Percentiles rank a stretch among this genome's conserved stretches.
Evolutionary conservation across 805 yeast species (phyloP).

Genomic region (Candida sakaeoensis): DNA sequence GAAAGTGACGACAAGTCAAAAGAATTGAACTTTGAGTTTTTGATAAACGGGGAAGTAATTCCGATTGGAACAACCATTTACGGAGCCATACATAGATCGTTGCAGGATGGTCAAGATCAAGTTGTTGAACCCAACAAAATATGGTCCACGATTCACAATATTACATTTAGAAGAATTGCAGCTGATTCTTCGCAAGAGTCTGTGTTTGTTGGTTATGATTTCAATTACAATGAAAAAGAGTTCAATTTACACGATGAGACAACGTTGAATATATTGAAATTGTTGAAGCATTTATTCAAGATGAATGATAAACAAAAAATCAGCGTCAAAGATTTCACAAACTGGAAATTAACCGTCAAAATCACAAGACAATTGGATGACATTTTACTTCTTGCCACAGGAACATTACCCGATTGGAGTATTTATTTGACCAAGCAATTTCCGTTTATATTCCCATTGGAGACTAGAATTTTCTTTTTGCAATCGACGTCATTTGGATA

Average conservation of each 20-base stretch:
- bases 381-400: slow-evolving; percentile 82
- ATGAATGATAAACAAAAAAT: slow-evolving; percentile 23
- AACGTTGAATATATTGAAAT: slow-evolving; percentile 39
- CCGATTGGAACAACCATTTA: slow-evolving; percentile 69
- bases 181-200: slow-evolving; percentile 10
- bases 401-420: slow-evolving; percentile 83
- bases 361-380: slow-evolving; percentile 85
- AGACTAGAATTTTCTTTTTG: slow-evolving; percentile 69
- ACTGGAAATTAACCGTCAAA: slow-evolving; percentile 82
- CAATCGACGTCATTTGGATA: slow-evolving; percentile 91
- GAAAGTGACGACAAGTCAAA: slow-evolving; percentile 6
- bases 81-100: slow-evolving; percentile 62
- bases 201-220: slow-evolving; percentile 11
- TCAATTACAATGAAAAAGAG: slow-evolving; percentile 12
- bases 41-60: slow-evolving; percentile 51
- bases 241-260: slow-evolving; percentile 21
- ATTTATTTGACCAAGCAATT: slow-evolving; percentile 66
- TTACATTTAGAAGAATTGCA: slow-evolving; percentile 9
- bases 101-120: slow-evolving; percentile 36
- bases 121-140: slow-evolving; percentile 45
- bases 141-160: slow-evolving; percentile 55
- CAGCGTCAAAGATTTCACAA: slow-evolving; percentile 44
- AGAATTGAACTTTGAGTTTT: slow-evolving; percentile 46
- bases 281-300: slow-evolving; percentile 46
- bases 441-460: slow-evolving; percentile 83